Evolutionary conservation across 1,284 basidiomycete species (phyloP).

Genomic region (Ustilago hordei): DNA sequence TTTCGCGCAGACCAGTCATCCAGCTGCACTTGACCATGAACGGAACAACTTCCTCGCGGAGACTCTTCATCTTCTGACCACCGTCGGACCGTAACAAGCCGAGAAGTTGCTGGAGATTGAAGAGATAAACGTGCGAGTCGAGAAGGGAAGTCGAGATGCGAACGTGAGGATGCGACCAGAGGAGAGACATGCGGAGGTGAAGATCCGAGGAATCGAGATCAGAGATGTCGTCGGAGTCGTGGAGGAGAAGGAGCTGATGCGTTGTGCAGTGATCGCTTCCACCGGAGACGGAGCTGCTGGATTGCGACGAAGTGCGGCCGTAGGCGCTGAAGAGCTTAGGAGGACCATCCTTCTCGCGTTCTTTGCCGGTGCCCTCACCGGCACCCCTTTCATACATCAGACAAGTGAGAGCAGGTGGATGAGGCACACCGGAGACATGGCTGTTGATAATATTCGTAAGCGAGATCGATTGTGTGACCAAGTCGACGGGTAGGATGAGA

Average conservation of each 20-base stretch:
- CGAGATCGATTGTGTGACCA: conserved; percentile 61
- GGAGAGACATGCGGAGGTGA: conserved; percentile 61
- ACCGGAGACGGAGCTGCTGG: conserved; percentile 28
- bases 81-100: conserved; percentile 49
- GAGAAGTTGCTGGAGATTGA: conserved; percentile 56
- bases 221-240: conserved; percentile 58
- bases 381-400: conserved; percentile 65
- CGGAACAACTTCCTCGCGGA: conserved; percentile 65
- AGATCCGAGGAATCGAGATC: conserved; percentile 59
- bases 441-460: conserved; percentile 56
- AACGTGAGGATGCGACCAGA: conserved; percentile 56
- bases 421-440: conserved; percentile 46
- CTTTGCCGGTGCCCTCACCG: conserved; percentile 64
- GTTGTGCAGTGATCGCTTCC: conserved; percentile 28
- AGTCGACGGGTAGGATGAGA: conserved; percentile 66
- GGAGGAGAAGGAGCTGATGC: conserved; percentile 56
- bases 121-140: conserved; percentile 65
- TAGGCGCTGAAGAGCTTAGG: conserved; percentile 62
- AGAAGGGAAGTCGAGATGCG: conserved; percentile 62
- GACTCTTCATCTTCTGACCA: conserved; percentile 59
- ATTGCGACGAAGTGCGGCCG: conserved; percentile 25
- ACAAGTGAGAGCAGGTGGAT: conserved; percentile 55
- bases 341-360: conserved; percentile 66
- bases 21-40: conserved; percentile 65
- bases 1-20: conserved; percentile 60